These are phyloP conservation scores for Excoecaria agallocha DNA, from an alignment of 345 rosid species.

Conservation along the genomic window DNA sequence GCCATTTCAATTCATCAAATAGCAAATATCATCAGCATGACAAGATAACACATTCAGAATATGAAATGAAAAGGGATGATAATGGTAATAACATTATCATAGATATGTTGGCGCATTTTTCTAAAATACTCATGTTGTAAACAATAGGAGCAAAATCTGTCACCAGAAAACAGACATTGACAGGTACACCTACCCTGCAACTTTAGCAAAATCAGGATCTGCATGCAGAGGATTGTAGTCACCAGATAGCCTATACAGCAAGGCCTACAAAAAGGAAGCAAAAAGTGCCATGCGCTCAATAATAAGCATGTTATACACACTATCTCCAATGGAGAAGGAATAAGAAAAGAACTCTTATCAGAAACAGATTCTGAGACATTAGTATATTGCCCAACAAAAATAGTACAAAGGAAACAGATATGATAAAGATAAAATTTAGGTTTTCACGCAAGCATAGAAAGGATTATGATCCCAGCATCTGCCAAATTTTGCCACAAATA, in stretches of 20 bases:
- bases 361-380: background rate
- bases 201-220: slow-evolving; percentile 70
- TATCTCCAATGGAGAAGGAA: background rate
- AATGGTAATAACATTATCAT: background rate
- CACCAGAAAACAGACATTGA: background rate
- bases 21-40: too few species aligned
- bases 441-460: background rate
- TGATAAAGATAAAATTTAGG: background rate
- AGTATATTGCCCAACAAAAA: background rate
- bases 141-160: background rate
- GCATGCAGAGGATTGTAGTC: slow-evolving; percentile 95
- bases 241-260: slow-evolving; percentile 88
- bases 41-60: background rate
- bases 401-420: background rate
- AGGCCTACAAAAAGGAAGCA: slow-evolving; percentile 55
- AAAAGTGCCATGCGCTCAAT: background rate
- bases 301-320: background rate
- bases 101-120: background rate
- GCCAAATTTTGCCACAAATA: background rate
- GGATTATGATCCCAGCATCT: background rate
- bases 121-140: background rate
- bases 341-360: background rate
- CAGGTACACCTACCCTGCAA: slow-evolving; percentile 64
- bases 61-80: background rate
- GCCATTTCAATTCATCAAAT: background rate